Evolutionary conservation across 768 basidiomycete species (phyloP).

Genomic region (Auriscalpium microsporum): DNA sequence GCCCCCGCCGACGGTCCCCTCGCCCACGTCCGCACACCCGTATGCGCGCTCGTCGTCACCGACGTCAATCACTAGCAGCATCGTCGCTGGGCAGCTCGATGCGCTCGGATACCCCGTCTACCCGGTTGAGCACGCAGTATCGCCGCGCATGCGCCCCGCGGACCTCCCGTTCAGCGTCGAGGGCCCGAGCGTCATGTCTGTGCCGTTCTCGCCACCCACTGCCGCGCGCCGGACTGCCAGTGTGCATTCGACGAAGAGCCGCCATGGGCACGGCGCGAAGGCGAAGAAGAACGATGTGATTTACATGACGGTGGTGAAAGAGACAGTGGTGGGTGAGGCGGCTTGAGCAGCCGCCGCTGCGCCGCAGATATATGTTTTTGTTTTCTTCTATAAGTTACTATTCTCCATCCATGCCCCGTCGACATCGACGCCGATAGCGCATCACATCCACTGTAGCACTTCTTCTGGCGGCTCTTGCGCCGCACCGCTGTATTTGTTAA

Average conservation of each 20-base stretch:
- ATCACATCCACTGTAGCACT: conserved; percentile 10
- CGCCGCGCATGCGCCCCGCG: neutral
- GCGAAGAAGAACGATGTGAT: conserved; percentile 6
- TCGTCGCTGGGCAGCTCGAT: neutral
- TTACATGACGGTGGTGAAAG: conserved; percentile 14
- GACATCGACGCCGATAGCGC: neutral
- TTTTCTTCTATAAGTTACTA: neutral
- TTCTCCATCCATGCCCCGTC: neutral
- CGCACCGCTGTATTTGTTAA: neutral
- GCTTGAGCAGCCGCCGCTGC: neutral
- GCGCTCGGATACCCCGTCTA: neutral
- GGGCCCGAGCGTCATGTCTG: neutral
- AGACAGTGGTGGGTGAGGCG: neutral
- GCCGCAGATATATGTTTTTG: neutral
- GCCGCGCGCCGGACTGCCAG: conserved; percentile 1
- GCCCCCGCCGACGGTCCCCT: neutral
- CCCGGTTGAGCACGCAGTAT: neutral
- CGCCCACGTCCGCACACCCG: neutral
- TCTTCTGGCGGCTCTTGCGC: neutral
- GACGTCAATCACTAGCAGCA: neutral
- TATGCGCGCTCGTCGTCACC: neutral
- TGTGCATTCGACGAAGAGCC: neutral
- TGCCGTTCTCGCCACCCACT: conserved; percentile 1
- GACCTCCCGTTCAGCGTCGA: neutral
- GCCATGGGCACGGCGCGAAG: neutral